Percentiles rank a stretch among this genome's conserved stretches.
Conservation (phyloP, 257 asterid species). For the Eucommia ulmoides region DNA sequence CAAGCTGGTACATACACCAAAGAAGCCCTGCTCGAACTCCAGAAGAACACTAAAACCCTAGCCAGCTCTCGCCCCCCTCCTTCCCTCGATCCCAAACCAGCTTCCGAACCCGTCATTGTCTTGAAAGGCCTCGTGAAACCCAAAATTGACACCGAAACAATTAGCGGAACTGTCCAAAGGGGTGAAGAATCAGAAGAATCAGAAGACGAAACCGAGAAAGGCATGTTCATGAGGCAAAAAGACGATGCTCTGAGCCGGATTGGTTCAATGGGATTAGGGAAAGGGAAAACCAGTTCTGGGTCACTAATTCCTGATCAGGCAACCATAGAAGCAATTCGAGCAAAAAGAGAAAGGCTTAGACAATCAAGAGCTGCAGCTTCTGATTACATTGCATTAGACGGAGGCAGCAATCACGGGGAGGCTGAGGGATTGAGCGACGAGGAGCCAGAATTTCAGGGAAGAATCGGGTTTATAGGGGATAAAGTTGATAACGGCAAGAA, state of each 20-base stretch:
- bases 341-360: constrained; percentile 85
- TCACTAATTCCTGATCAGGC: constrained; percentile 55
- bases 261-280: constrained; percentile 34
- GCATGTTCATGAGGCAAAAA: constrained; percentile 22
- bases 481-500: constrained; percentile 47
- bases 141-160: constrained; percentile 6
- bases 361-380: constrained; percentile 72
- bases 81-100: constrained; percentile 36
- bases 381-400: constrained; percentile 78
- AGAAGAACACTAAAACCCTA: constrained; percentile 76
- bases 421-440: constrained; percentile 95
- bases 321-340: constrained; percentile 61
- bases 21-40: constrained; percentile 92
- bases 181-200: constrained; percentile 20
- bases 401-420: constrained; percentile 95
- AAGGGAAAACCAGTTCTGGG: constrained; percentile 16
- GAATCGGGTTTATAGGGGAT: constrained; percentile 83
- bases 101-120: constrained; percentile 45
- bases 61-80: constrained; percentile 41
- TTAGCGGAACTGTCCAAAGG: constrained; percentile 16
- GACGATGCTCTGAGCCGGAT: constrained; percentile 26
- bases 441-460: constrained; percentile 79
- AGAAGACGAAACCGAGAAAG: constrained; percentile 17
- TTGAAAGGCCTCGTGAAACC: constrained; percentile 81
- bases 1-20: constrained; percentile 86